A percentile compares a stretch with the other conserved stretches of the same genome.
These are phyloP conservation scores for Gyromitra esculenta DNA, from an alignment of 2,329 filamentous ascomycete species.

Conservation along the genomic window DNA sequence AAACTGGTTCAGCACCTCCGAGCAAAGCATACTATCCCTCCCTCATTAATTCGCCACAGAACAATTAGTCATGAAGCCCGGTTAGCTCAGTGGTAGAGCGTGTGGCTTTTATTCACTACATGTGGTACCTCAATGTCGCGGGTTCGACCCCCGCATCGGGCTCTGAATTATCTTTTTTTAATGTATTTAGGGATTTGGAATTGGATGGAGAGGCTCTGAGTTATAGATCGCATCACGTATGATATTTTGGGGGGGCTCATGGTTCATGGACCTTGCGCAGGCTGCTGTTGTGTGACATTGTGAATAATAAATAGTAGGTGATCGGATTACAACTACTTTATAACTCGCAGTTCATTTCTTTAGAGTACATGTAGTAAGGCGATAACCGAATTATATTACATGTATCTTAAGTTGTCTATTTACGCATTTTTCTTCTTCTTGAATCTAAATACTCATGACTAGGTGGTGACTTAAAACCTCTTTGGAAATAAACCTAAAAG, in stretches of 20 bases:
- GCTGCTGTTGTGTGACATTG: not conserved
- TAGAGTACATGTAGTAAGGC: not conserved
- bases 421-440: not conserved
- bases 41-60: not conserved
- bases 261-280: not conserved
- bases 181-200: not conserved
- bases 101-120: constrained; percentile 31
- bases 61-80: not conserved
- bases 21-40: not conserved
- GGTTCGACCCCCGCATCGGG: constrained; percentile 53
- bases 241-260: not conserved
- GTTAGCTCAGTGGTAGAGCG: constrained; percentile 40
- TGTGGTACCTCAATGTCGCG: constrained; percentile 51
- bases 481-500: not conserved
- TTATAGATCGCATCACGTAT: not conserved
- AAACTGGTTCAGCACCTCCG: too few relatives aligned
- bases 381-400: not conserved
- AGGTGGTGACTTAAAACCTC: not conserved
- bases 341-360: not conserved
- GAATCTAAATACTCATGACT: not conserved
- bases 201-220: not conserved
- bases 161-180: constrained; percentile 29
- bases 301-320: not conserved
- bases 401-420: not conserved
- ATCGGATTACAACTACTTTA: not conserved